A percentile compares a stretch with the other conserved stretches of the same genome.
Evolutionary conservation across 176 grass and related monocot species (phyloP).

Genomic region (Themeda triandra): DNA sequence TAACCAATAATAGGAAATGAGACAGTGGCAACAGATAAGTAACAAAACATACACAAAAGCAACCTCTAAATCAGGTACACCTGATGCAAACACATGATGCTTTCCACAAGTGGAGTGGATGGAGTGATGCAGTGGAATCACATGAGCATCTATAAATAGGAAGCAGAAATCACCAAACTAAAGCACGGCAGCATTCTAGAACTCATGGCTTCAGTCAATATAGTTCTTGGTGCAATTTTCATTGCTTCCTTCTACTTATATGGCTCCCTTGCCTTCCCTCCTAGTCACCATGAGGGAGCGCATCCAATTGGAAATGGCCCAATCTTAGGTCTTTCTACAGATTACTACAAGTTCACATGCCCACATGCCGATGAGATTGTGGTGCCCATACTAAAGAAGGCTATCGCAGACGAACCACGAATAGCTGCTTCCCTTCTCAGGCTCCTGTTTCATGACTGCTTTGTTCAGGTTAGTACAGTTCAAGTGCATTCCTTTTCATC

Average conservation of each 20-base stretch:
- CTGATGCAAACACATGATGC: conserved; percentile 31
- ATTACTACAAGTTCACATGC: conserved; percentile 68
- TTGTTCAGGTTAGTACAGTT: conserved; percentile 62
- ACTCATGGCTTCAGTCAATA: conserved; percentile 54
- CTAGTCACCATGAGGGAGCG: conserved; percentile 35
- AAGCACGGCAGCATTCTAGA: conserved; percentile 12
- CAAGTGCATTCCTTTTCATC: neutral
- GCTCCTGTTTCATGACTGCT: conserved; percentile 78
- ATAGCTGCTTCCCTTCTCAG: conserved; percentile 74
- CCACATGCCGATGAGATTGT: conserved; percentile 70
- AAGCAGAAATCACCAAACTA: neutral
- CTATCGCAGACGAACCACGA: conserved; percentile 50
- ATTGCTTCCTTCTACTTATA: conserved; percentile 36
- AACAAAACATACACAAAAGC: neutral
- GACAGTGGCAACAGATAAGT: neutral
- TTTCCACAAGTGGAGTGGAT: conserved; percentile 42
- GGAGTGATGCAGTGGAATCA: conserved; percentile 26
- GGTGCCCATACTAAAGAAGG: conserved; percentile 56
- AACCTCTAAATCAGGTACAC: conserved; percentile 41
- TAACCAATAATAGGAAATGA: neutral
- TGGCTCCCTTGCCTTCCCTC: conserved; percentile 44
- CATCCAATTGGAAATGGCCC: conserved; percentile 31
- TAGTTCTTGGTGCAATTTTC: conserved; percentile 31
- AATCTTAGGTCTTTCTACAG: conserved; percentile 39
- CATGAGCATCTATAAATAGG: conserved; percentile 31